Base-by-base conservation (phyloP, 164 flowering plant species). In the Macadamia integrifolia region DNA sequence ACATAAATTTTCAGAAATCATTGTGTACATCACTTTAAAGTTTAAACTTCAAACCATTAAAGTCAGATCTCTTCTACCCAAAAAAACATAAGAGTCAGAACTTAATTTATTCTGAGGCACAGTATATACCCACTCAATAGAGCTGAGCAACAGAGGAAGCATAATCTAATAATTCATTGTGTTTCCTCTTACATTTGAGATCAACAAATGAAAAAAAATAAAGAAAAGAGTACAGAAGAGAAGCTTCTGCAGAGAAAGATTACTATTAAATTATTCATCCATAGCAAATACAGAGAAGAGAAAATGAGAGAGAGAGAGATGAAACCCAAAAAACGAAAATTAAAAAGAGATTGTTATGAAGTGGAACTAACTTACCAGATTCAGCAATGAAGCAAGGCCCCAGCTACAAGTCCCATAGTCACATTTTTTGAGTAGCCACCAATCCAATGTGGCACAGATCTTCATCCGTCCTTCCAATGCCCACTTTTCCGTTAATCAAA, bases 381-480 rank as follows among this genome's bases (percentile, higher is more conserved):
- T 88, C 71, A 94, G 90, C 9, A 94, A 76, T 77, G 95, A 92
- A 76, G 95, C 89, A 70, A 28, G 85, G 30, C 71, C 93, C 98
- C 97, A 94, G 71, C 86, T 80, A 77, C 98, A 94, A 66, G 87
- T 87, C 18, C 92, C 96, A 79, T 94, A 94, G 43, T 94, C 98
- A 79, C 98, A 92, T 83, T 92, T 92, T 78, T 88, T 84, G 23
- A 93, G 95, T 61, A 95, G 96, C 97, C 98, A 94, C 98, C 98
- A 94, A 80, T 94, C 98, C 84, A 94, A 46, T 31, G 98, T 91
- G 42, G 97, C 97, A 77, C 98, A 94, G 8, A 79, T 91, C 83
- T 18, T 73, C 80, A 74, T 94, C 92, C 23, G 66, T 92, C 61
- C 48, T 76, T 58, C 82, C 98, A 80, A 91, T 86, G 67, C 78